These are phyloP conservation scores for Cordyceps tenuipes DNA, from an alignment of 2,329 filamentous ascomycete genomes.

Conservation along the genomic window DNA sequence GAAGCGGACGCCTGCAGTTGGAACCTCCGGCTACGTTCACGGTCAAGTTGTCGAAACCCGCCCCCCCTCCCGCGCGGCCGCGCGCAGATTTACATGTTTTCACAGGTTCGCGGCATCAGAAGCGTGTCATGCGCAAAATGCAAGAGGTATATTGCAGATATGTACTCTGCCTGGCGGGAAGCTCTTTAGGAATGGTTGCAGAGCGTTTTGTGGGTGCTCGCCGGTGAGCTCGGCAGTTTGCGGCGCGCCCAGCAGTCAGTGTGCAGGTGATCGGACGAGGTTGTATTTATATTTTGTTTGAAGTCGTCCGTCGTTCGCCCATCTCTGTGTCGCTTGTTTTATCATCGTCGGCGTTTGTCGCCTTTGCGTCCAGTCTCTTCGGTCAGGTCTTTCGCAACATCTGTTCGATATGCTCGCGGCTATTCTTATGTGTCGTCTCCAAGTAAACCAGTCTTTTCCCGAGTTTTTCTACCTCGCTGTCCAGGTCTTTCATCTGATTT, in stretches of 20 bases:
- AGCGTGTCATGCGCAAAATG: neutral
- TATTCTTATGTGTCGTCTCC: slow-evolving; percentile 93
- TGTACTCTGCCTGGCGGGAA: neutral
- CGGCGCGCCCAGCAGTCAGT: too few relatives aligned
- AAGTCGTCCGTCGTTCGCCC: neutral
- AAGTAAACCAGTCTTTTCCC: slow-evolving; percentile 88
- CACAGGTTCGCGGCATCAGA: neutral
- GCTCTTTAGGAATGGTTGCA: neutral
- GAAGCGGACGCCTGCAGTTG: neutral
- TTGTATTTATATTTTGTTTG: neutral
- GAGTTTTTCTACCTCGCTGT: slow-evolving; percentile 69
- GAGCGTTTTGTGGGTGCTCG: neutral
- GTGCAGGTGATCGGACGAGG: neutral
- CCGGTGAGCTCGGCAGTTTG: neutral
- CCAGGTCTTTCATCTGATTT: slow-evolving; percentile 64
- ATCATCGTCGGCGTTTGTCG: too few relatives aligned
- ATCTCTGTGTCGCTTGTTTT: neutral
- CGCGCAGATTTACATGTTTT: too few relatives aligned
- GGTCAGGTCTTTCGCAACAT: slow-evolving; percentile 55
- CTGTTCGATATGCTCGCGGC: slow-evolving; percentile 80
- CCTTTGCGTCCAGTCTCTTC: neutral
- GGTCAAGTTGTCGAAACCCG: too few relatives aligned
- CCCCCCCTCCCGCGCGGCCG: too few relatives aligned
- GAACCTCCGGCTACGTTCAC: too few relatives aligned
- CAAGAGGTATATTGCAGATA: neutral